Evolutionary conservation across 179 eudicot genomes (phyloP).

Genomic region (Beta macrorhiza): DNA sequence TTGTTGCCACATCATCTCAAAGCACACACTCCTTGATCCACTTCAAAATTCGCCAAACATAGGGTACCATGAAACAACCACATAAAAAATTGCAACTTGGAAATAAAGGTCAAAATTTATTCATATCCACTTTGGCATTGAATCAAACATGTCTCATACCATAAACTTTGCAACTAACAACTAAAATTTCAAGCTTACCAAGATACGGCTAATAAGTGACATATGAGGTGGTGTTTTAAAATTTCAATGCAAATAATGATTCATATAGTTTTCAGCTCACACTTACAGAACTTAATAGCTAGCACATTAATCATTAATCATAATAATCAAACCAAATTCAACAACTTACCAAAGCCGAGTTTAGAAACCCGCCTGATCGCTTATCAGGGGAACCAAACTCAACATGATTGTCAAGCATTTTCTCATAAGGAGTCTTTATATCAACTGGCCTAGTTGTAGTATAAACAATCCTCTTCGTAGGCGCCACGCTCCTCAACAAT

Average conservation of each 20-base stretch:
- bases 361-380: conserved; percentile 80
- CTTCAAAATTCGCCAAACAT: background rate
- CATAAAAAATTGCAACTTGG: background rate
- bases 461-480: conserved; percentile 67
- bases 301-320: conserved; percentile 3
- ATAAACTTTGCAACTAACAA: background rate
- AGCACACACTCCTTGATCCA: background rate
- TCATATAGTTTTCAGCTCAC: background rate
- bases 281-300: background rate
- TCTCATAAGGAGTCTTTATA: conserved; percentile 91
- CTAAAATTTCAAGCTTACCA: background rate
- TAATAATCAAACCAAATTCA: background rate
- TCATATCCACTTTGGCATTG: background rate
- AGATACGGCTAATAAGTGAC: background rate
- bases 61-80: background rate
- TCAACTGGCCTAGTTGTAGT: conserved; percentile 83
- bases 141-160: conserved; percentile 12
- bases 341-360: conserved; percentile 81
- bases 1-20: background rate
- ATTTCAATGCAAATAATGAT: background rate
- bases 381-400: conserved; percentile 97
- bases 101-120: background rate
- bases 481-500: conserved; percentile 58
- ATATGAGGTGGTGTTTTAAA: background rate
- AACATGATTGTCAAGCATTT: conserved; percentile 82